Base-by-base conservation (phyloP, 176 grass and related monocot genomes). In the Ensete glaucum region DNA sequence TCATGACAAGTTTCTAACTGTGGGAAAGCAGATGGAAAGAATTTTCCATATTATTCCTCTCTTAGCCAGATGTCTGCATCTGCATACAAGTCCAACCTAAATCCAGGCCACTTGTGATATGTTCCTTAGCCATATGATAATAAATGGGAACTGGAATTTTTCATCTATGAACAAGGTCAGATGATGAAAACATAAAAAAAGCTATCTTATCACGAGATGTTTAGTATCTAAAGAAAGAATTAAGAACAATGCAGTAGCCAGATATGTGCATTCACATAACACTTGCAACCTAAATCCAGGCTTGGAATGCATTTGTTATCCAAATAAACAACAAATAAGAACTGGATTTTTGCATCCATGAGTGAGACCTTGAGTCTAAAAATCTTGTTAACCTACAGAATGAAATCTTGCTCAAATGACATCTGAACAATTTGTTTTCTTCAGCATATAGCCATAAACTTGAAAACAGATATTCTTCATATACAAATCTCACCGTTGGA, bases 401-500 rank as follows among this genome's bases (percentile, higher is more conserved):
- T 15, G 57, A 19, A 60, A 60, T 60, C 13, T n/a, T n/a, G 57
- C 5, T 60, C 6, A 43, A 17, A 17, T 60, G 57, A 60, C 14
- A 60, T 20, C n/a, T 60, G 16, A 19, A 60, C 34, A 43, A 6
- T 43, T 60, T 17, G 7, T 60, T 20, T 60, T 60, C 1, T n/a
- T 8, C 57, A 60, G 14, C 17, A n/a, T 7, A 60, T 60, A 57
- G 16, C n/a, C 15, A 60, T 60, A 20, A 57, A 60, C n/a, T 60
- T 8, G 8, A 20, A 7, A 60, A 7, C 8, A n/a, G 0, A 60
- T 60, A 57, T 4, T 57, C 13, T 16, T 57, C 13, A 16, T 57
- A 16, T 16, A 57, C 13, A 16, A 57, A 90, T 86, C 82, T 88
- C 82, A 93, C 90, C 78, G 62, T 87, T 82, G 94, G 94, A 78